A percentile compares a stretch with the other conserved stretches of the same genome.
phyloP scores from a whole-genome alignment of 768 basidiomycete species.

The Auricularia sp. region DNA sequence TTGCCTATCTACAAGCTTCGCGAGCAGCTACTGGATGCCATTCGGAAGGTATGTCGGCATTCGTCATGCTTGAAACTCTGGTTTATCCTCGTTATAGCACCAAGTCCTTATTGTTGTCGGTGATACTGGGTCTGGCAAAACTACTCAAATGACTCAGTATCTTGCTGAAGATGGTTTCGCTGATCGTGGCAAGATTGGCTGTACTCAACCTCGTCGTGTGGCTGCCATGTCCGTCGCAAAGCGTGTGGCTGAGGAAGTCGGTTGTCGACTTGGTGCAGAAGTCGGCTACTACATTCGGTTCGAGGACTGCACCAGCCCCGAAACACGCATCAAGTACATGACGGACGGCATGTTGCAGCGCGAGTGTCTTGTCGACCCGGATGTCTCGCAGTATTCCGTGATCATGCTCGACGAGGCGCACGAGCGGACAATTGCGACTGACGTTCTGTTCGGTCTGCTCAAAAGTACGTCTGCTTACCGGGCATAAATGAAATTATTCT shows the following conservation, averaged over 20 bases:
- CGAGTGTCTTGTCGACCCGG: slow-evolving; percentile 92
- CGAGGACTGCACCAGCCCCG: slow-evolving; percentile 97
- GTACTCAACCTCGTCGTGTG: slow-evolving; percentile 97
- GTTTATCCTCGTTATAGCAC: slow-evolving; percentile 40
- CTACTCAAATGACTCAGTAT: slow-evolving; percentile 98
- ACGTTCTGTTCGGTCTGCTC: slow-evolving; percentile 90
- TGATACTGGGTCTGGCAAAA: slow-evolving; percentile 97
- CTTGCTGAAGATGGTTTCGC: slow-evolving; percentile 91
- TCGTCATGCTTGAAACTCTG: slow-evolving; percentile 12
- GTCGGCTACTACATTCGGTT: slow-evolving; percentile 99
- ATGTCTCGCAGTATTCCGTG: slow-evolving; percentile 85
- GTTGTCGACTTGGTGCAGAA: slow-evolving; percentile 92
- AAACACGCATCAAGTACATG: slow-evolving; percentile 99
- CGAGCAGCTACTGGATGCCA: slow-evolving; percentile 80
- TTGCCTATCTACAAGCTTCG: slow-evolving; percentile 94
- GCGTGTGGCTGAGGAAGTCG: slow-evolving; percentile 96
- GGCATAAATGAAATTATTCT: slow-evolving; percentile 17
- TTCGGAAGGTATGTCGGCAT: slow-evolving; percentile 60
- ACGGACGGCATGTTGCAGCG: slow-evolving; percentile 99
- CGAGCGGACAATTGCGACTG: slow-evolving; percentile 96
- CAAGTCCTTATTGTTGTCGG: slow-evolving; percentile 97
- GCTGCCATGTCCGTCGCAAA: slow-evolving; percentile 99
- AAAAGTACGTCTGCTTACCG: slow-evolving; percentile 46
- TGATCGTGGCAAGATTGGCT: slow-evolving; percentile 84
- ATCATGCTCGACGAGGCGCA: slow-evolving; percentile 99